Base-by-base conservation (phyloP, 805 yeast species). In the Candida koratica region DNA sequence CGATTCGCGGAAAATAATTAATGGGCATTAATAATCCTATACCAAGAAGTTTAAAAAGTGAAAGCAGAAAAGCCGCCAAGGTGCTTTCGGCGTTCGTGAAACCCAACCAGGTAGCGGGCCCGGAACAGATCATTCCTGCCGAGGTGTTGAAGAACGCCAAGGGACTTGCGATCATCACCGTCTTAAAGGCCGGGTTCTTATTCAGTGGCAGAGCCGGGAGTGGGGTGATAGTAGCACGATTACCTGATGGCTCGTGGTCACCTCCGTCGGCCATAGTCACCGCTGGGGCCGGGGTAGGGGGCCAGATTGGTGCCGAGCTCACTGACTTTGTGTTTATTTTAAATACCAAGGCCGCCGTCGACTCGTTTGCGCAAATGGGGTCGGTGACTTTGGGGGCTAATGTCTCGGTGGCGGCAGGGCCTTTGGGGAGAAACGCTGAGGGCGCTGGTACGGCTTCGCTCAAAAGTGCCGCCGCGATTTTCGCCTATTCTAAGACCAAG, bases 251-350 rank as follows among this genome's bases (percentile, higher is more conserved):
- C 1, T 62, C 84, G 0, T 90, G 98, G 98, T 88, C 97, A 10
- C 95, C 97, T 3, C 98, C 98, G 1, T 81, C 95, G 2, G 98
- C 97, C 7, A 82, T 93, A 46, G 81, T 79, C 36, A 85, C 97
- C 15, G 97, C 95, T 3, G 98, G 97, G 50, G 97, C 97, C 4
- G 97, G 98, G 53, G 97, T 93, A 5, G 98, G 98, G 41, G 98
- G 98, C 28, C 94, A 88, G 66, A 77, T 93, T 46, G 98, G 98
- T 27, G 89, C 96, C 6, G 98, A 90, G 58, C 67, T 90, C 52
- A 90, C 98, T 1, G 97, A 90, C 65, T 90, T 90, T 55, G 96
- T 90, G 18, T 90, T 90, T 57, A 89, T 93, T 42, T 72, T 90
- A 46, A 90, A 93, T 64, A 77, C 84, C 10, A 71, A 76, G 34